Evolutionary conservation across 305 asterid species (phyloP), one percentile per base, ranked within the genome.

Genomic region (Fraxinus xanthoxyloides): DNA sequence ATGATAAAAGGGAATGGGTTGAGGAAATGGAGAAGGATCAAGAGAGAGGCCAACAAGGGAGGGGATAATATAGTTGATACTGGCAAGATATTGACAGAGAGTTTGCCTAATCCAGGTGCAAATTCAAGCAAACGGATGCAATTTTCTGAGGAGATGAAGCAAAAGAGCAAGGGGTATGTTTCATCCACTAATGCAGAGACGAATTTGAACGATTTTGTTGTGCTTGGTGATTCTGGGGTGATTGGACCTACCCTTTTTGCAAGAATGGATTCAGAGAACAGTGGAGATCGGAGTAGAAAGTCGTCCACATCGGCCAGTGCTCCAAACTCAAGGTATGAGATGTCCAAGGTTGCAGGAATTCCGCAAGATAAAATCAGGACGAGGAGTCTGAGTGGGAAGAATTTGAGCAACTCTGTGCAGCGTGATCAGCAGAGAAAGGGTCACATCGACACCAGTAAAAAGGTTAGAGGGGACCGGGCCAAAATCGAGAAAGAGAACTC

Each of bases 281-380:
- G 13, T 38, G 13, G 12, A 13, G 46, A 38, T 84, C 89, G 74
- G 76, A 93, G 97, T 86, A 93, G 97, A 87, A 92, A 86, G 85
- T 93, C 95, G n/a, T 92, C 97, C 19, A 93, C 97, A 2, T 96
- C 93, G 56, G 97, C 94, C 2, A 93, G 92, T 78, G 82, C 78
- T 78, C 90, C 89, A 40, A 87, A 85, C 81, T 30, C 81, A 28
- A 76, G 87, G 84, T 78, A 78, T 81, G 88, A 82, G 81, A 77
- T 43, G 23, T 84, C 90, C n/a, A 79, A 54, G 70, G 82, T 48
- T 26, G 78, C 34, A 76, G 92, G 89, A 61, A 81, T 81, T 83
- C 78, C 82, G 2, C 83, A 74, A 69, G 91, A 92, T 82, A 89
- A 63, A 83, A 85, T 87, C 89, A 84, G 80, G 82, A 46, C 76